Conservation (phyloP, 306 rosid genomes). For the Ceratonia siliqua region DNA sequence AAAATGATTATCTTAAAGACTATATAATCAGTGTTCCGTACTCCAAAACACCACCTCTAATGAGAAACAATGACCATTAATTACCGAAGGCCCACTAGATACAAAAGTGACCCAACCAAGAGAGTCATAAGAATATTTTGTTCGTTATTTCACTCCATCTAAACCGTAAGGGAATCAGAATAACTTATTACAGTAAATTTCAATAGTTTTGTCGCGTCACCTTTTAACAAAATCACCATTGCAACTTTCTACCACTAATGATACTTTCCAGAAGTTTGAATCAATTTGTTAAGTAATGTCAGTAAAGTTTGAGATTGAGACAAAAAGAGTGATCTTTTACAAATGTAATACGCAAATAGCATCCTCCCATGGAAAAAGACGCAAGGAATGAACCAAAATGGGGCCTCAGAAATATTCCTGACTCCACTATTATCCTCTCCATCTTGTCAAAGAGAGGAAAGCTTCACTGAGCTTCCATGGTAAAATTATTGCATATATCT, state of each 20-base stretch:
- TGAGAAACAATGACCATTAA: neutral
- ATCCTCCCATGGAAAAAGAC: neutral
- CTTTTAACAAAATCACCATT: neutral
- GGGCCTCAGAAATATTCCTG: constrained; percentile 28
- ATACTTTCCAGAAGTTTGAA: neutral
- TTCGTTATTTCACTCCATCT: constrained; percentile 6
- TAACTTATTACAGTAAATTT: neutral
- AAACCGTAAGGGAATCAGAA: constrained; percentile 1
- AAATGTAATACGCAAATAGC: neutral
- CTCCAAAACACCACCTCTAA: neutral
- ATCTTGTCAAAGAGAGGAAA: neutral
- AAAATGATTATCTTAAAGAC: neutral
- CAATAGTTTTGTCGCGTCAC: neutral
- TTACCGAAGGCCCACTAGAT: neutral
- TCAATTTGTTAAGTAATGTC: neutral
- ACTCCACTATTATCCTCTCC: constrained; percentile 7
- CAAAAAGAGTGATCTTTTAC: neutral
- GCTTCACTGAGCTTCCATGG: too few species aligned
- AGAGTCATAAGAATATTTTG: neutral
- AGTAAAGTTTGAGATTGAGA: constrained; percentile 22
- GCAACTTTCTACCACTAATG: neutral
- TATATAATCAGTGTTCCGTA: neutral
- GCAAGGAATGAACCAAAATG: constrained; percentile 26
- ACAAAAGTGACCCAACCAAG: neutral
- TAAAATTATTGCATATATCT: neutral